phyloP scores from a whole-genome alignment of 306 rosid genomes.

The Medicago arabica region DNA sequence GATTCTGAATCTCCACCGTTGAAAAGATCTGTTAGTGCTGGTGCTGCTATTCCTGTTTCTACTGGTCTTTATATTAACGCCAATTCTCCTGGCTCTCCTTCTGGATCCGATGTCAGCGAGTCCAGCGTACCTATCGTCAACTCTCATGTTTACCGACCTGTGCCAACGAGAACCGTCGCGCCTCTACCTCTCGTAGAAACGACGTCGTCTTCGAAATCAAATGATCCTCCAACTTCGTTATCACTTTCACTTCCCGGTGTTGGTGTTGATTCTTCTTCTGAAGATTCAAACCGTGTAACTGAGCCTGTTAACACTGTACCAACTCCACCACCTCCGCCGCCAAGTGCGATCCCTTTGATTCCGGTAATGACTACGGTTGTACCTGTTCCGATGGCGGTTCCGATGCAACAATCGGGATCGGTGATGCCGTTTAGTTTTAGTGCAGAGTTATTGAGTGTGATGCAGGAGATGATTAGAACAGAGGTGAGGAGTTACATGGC shows the following conservation, averaged over 20 bases:
- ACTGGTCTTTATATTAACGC: constrained; percentile 68
- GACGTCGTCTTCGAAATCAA: constrained; percentile 56
- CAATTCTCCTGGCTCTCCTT: constrained; percentile 68
- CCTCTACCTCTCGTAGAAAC: constrained; percentile 71
- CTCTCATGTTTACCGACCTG: constrained; percentile 67
- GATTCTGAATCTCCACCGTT: constrained; percentile 52
- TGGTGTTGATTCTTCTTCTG: constrained; percentile 63
- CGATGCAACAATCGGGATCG: constrained; percentile 33
- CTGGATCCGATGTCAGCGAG: constrained; percentile 93
- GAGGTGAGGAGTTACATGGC: constrained; percentile 93
- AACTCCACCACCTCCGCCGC: neutral
- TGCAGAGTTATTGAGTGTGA: constrained; percentile 69
- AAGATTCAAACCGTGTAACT: constrained; percentile 45
- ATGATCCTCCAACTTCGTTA: constrained; percentile 83
- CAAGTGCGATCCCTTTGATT: constrained; percentile 40
- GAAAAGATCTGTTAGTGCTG: constrained; percentile 78
- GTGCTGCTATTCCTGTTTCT: constrained; percentile 69
- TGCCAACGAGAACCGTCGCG: constrained; percentile 68
- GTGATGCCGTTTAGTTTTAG: constrained; percentile 55
- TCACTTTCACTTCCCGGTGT: constrained; percentile 83
- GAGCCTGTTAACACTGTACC: constrained; percentile 32
- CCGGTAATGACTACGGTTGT: constrained; percentile 42
- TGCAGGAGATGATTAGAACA: constrained; percentile 93
- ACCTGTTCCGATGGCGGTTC: constrained; percentile 9
- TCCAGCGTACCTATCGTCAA: constrained; percentile 66